A percentile compares a stretch with the other conserved stretches of the same genome.
Evolutionary conservation across 371 early-diverging fungal species (phyloP).

Genomic region (Vairimorpha ceranae): DNA sequence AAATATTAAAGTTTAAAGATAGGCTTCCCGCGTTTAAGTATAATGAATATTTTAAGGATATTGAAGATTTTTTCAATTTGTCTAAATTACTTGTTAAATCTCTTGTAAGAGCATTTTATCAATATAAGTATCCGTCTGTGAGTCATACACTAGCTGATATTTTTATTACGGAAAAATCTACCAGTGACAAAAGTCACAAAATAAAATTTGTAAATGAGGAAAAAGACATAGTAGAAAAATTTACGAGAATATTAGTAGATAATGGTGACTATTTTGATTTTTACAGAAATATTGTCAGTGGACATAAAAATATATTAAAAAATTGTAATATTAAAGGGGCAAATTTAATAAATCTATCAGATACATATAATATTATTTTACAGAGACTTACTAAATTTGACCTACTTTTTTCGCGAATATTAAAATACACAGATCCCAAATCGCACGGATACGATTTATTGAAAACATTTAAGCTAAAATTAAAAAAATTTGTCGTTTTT

Average conservation of each 20-base stretch:
- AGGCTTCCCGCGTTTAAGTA: background rate
- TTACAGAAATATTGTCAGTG: background rate
- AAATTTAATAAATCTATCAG: background rate
- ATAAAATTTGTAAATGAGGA: background rate
- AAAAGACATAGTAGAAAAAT: background rate
- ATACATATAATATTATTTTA: background rate
- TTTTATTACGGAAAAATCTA: background rate
- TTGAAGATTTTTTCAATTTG: background rate
- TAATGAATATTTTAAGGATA: constrained; percentile 3
- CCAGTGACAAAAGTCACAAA: background rate
- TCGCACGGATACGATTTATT: background rate
- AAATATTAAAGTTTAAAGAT: background rate
- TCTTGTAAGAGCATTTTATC: background rate
- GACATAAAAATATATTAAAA: background rate
- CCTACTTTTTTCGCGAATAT: background rate
- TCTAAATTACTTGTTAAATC: background rate
- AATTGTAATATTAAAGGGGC: background rate
- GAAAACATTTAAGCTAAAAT: background rate
- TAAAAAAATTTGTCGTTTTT: background rate
- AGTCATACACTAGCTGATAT: background rate
- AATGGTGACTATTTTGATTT: background rate
- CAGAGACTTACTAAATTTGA: constrained; percentile 1
- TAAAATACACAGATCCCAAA: background rate
- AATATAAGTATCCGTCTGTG: background rate
- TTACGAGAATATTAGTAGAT: background rate